Evolutionary conservation across 192 early-diverging fungal species (phyloP).

Genomic region (Podila clonocystis): DNA sequence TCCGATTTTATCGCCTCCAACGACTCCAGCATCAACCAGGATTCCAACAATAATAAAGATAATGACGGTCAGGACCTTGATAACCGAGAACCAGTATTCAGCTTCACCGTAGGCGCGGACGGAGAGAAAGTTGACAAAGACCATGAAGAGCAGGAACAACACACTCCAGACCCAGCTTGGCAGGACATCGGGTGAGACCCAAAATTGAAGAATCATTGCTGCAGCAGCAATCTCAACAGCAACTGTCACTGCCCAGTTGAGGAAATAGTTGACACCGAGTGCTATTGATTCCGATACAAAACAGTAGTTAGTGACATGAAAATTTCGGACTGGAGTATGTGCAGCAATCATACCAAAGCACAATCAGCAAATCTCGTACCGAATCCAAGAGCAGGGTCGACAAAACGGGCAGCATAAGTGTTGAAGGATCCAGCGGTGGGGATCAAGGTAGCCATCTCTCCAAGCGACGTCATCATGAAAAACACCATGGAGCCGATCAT

Average conservation of each 20-base stretch:
- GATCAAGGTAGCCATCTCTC: slow-evolving; percentile 88
- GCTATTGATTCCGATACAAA: slow-evolving; percentile 8
- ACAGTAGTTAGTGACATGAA: too few relatives aligned
- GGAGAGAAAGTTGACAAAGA: slow-evolving; percentile 76
- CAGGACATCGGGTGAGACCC: slow-evolving; percentile 47
- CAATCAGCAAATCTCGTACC: slow-evolving; percentile 68
- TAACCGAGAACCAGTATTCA: slow-evolving; percentile 86
- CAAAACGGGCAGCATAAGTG: slow-evolving; percentile 82
- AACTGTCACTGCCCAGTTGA: slow-evolving; percentile 76
- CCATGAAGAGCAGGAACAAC: slow-evolving; percentile 70
- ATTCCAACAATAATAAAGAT: slow-evolving; percentile 88
- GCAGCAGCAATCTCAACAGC: slow-evolving; percentile 84
- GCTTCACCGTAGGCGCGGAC: slow-evolving; percentile 88
- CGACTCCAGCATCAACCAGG: slow-evolving; percentile 72
- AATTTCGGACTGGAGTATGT: neutral
- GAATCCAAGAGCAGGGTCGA: slow-evolving; percentile 88
- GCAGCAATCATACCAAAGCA: slow-evolving; percentile 4
- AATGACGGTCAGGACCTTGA: slow-evolving; percentile 88
- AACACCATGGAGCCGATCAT: slow-evolving; percentile 78
- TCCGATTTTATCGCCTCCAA: slow-evolving; percentile 70
- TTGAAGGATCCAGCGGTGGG: slow-evolving; percentile 88
- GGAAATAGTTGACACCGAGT: slow-evolving; percentile 64
- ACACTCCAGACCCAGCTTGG: slow-evolving; percentile 53
- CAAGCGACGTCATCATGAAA: slow-evolving; percentile 81
- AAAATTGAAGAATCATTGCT: slow-evolving; percentile 83